phyloP scores from a whole-genome alignment of 495 filamentous ascomycete genomes.

The Talaromyces adpressus region DNA sequence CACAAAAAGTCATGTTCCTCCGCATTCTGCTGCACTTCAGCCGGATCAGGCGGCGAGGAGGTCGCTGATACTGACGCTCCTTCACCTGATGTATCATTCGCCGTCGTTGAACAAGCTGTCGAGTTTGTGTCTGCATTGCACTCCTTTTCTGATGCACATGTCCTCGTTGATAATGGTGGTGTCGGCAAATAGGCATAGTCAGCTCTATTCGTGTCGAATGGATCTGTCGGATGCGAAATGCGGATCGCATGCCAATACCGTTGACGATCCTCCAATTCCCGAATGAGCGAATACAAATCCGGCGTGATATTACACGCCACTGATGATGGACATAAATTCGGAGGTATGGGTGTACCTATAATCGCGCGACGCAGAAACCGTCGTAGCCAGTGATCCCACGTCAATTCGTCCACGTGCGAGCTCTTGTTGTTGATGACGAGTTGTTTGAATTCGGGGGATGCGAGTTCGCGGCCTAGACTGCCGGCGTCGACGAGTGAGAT shows the following conservation, averaged over 20 bases:
- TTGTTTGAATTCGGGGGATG: constrained; percentile 24
- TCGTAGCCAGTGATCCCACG: constrained; percentile 26
- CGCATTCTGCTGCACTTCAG: constrained; percentile 10
- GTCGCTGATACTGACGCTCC: neutral
- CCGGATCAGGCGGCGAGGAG: constrained; percentile 2
- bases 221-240: constrained; percentile 13
- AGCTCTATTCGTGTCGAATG: neutral
- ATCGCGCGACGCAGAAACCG: constrained; percentile 32
- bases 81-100: neutral
- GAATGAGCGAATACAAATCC: constrained; percentile 28
- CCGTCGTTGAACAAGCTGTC: neutral
- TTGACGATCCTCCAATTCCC: constrained; percentile 36
- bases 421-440: constrained; percentile 20
- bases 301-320: constrained; percentile 20
- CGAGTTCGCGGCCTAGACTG: constrained; percentile 30
- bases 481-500: constrained; percentile 27
- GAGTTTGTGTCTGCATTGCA: neutral
- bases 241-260: constrained; percentile 28
- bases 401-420: constrained; percentile 20
- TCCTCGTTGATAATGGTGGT: neutral
- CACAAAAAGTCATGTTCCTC: constrained; percentile 28
- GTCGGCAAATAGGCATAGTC: neutral
- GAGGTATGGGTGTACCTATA: constrained; percentile 23
- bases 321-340: constrained; percentile 10
- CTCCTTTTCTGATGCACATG: neutral